Base-by-base conservation (phyloP, 2,329 filamentous ascomycete genomes). In the Dactylonectria macrodidyma region DNA sequence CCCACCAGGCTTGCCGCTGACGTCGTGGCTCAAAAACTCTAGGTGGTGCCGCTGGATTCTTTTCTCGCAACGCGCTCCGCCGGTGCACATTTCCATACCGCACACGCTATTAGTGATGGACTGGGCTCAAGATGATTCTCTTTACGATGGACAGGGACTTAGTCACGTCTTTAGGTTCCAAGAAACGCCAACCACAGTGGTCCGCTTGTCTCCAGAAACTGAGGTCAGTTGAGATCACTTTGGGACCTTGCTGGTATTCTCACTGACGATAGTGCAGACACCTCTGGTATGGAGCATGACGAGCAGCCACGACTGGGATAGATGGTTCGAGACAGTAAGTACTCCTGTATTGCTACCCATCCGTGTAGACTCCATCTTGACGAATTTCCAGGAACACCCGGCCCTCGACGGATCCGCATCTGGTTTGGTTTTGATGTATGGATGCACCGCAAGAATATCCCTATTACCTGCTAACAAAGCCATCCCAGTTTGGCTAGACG, bases 351-450 rank as follows among this genome's bases (percentile, higher is more conserved):
- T 50, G 22, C 12, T 24, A 14, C 22, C 16, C 1, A 12, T 6
- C 5, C 4, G 11, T 26, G 11, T 3, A 12, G 12, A 19, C 3
- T 10, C 0, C 5, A 10, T 4, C 6, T 1, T 3, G 1, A 11
- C 12, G 16, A 30, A 16, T 8, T 0, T 14, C 1, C 1, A 67
- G 64, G 34, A 67, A 3, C 30, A 64, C 16, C 66, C 59, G 1
- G 24, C n/a, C 3, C 48, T 67, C 2, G 50, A 68, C 7, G 64
- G 55, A 12, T 36, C 36, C 0, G 34, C 54, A 1, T 60, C 63
- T 2, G 66, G 66, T 5, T 22, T 67, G 0, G 50, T 67, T 14
- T 34, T 68, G 3, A 58, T 68, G 66, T 68, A 63, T 2, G 48
- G 1, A n/a, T 2, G 5, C 16, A 7, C 9, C 4, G 1, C n/a